Evolutionary conservation across 176 grass and related monocot species (phyloP), one percentile per base, ranked within the genome.

Genomic region (Bothriochloa decipiens): DNA sequence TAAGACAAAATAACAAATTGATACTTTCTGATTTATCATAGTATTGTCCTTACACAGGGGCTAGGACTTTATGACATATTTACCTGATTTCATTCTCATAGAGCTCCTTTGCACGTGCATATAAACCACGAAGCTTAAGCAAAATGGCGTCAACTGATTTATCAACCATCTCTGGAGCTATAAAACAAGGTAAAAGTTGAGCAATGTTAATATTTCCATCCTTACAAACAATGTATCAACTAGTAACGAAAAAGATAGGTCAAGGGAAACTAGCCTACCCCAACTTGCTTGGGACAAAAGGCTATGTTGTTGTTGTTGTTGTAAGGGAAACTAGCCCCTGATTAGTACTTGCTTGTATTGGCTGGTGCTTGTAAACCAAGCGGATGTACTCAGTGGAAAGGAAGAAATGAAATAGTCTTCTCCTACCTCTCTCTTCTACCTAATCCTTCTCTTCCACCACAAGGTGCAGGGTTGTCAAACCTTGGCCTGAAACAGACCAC

Each of bases 61-160:
- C 32, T 64, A 64, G 9, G 63, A 60, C 4, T 55, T 67, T 18
- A 28, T 60, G 43, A 52, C 43, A 62, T 62, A 62, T 45, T 76
- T 87, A 98, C 96, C 93, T 95, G 70, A 88, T 81, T 94, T 98
- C 96, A 90, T 14, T 92, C 61, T 95, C 96, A 73, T 74, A 87
- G 40, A 98, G 91, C 8, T 95, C 93, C 88, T 92, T 98, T 15
- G 93, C 96, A 55, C 74, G 82, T 65, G 46, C 27, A 87, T 98
- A 98, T 72, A 92, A 91, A 77, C 4, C 5, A 83, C 89, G 89
- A 55, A 98, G 96, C 81, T 79, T 95, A 64, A 33, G 17, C 77
- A 95, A 83, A 23, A 88, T 84, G 35, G 15, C 12, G 50, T 98
- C 96, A 63, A 60, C 72, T 53, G 85, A 75, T 90, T 98, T 98